phyloP scores from a whole-genome alignment of 805 yeast genomes.

The Yarrowia deformans region DNA sequence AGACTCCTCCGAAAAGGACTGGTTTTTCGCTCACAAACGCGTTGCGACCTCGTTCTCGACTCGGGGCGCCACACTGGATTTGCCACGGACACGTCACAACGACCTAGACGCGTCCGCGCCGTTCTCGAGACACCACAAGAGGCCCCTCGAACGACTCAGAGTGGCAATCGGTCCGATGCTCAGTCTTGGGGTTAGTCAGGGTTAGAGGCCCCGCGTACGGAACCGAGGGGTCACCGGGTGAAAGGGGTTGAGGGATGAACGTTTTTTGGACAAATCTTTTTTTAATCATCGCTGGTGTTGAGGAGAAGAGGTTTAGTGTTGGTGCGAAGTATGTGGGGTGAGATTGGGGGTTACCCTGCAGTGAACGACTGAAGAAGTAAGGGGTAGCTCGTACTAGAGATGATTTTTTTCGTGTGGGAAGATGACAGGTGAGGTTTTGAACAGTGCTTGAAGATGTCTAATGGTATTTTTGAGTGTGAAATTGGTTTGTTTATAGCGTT shows the following conservation, averaged over 20 bases:
- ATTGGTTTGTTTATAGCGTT: too few species aligned
- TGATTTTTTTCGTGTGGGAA: too few species aligned
- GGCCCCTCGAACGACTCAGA: neutral
- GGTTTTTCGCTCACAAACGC: neutral
- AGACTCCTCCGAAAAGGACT: neutral
- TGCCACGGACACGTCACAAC: neutral
- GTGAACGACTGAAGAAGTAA: neutral
- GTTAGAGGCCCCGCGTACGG: conserved; percentile 23
- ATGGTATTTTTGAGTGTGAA: too few species aligned
- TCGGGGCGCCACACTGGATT: conserved; percentile 5
- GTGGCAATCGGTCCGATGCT: neutral
- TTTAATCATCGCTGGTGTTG: conserved; percentile 15
- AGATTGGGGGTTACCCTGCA: conserved; percentile 5
- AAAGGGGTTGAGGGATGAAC: neutral
- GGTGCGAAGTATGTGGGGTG: neutral
- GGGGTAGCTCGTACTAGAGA: too few species aligned
- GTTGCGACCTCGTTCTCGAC: neutral
- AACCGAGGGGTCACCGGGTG: conserved; percentile 5
- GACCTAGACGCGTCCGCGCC: neutral
- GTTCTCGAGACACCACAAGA: neutral
- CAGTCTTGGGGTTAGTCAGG: conserved; percentile 7
- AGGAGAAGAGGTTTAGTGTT: neutral
- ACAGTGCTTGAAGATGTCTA: too few species aligned
- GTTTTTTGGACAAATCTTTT: neutral
- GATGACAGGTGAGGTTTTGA: too few species aligned